Conservation (phyloP, 2,329 filamentous ascomycete species). For the Alternaria atra region DNA sequence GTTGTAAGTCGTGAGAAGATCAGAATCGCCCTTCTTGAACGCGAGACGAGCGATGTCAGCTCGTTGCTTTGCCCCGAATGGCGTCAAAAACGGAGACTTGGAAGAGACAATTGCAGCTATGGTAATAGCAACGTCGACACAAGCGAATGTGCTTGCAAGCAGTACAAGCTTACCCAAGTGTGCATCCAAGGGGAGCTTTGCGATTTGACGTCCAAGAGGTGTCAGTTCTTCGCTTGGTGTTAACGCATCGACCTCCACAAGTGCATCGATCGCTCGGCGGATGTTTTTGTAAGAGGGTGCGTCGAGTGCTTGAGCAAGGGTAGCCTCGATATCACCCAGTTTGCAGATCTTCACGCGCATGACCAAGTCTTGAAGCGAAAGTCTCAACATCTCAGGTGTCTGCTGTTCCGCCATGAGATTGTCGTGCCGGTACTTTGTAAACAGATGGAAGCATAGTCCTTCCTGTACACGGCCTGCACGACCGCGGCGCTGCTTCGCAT, state of each 20-base stretch:
- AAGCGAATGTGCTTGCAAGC: constrained; percentile 85
- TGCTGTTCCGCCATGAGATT: constrained; percentile 86
- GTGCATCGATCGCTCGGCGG: constrained; percentile 86
- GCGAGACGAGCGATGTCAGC: constrained; percentile 80
- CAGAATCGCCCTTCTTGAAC: constrained; percentile 88
- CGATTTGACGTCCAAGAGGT: constrained; percentile 83
- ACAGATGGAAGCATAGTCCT: constrained; percentile 94
- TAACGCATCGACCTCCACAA: constrained; percentile 91
- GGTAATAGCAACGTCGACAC: constrained; percentile 89
- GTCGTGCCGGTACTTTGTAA: constrained; percentile 90
- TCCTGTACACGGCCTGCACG: constrained; percentile 95
- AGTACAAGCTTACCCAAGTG: constrained; percentile 94
- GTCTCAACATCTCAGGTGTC: constrained; percentile 92
- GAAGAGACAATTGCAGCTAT: constrained; percentile 93
- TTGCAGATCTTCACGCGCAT: constrained; percentile 98
- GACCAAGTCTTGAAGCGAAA: constrained; percentile 93
- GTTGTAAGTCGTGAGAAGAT: constrained; percentile 91
- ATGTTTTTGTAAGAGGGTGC: constrained; percentile 93
- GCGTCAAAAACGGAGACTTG: constrained; percentile 90
- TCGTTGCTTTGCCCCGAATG: constrained; percentile 83
- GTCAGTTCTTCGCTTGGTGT: constrained; percentile 85
- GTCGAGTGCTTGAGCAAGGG: constrained; percentile 85
- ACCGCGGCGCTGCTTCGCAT: constrained; percentile 92
- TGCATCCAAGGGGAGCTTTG: constrained; percentile 88
- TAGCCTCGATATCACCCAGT: constrained; percentile 90